phyloP scores from a whole-genome alignment of 805 yeast species.

The Nakazawaea laoshanensis region DNA sequence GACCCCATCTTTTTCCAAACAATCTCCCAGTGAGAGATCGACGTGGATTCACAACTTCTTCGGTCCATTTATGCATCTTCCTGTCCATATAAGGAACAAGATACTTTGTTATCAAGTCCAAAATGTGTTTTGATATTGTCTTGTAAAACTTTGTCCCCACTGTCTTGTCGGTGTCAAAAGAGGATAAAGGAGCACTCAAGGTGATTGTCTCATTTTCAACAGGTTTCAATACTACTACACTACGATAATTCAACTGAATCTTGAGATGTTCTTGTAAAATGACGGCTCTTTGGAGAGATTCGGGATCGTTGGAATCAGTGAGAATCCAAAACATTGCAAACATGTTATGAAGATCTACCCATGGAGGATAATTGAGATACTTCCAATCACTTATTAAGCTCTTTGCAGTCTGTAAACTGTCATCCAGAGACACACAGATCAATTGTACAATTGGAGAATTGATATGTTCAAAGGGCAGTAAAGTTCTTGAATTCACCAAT shows the following conservation, averaged over 20 bases:
- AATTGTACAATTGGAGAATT: slow-evolving; percentile 80
- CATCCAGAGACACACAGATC: slow-evolving; percentile 52
- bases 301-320: slow-evolving; percentile 35
- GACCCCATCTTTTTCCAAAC: slow-evolving; percentile 53
- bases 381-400: slow-evolving; percentile 47
- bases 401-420: slow-evolving; percentile 47
- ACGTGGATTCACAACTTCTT: slow-evolving; percentile 67
- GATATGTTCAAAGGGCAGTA: slow-evolving; percentile 77
- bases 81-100: slow-evolving; percentile 81
- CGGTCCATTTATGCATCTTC: slow-evolving; percentile 79
- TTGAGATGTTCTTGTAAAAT: slow-evolving; percentile 23
- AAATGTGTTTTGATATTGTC: slow-evolving; percentile 27
- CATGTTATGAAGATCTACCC: slow-evolving; percentile 57
- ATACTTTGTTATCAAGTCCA: slow-evolving; percentile 38
- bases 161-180: slow-evolving; percentile 11
- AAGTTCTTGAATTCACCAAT: slow-evolving; percentile 46
- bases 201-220: slow-evolving; percentile 1
- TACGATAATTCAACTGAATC: slow-evolving; percentile 14
- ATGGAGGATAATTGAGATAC: slow-evolving; percentile 43
- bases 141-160: slow-evolving; percentile 15
- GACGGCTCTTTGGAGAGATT: slow-evolving; percentile 31
- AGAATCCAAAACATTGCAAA: slow-evolving; percentile 43
- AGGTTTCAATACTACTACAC: slow-evolving; percentile 14
- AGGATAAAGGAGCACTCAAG: slow-evolving; percentile 11
- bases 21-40: slow-evolving; percentile 68